Conservation (phyloP, 108 stramenopile genomes). For the Cyclotella atomus region DNA sequence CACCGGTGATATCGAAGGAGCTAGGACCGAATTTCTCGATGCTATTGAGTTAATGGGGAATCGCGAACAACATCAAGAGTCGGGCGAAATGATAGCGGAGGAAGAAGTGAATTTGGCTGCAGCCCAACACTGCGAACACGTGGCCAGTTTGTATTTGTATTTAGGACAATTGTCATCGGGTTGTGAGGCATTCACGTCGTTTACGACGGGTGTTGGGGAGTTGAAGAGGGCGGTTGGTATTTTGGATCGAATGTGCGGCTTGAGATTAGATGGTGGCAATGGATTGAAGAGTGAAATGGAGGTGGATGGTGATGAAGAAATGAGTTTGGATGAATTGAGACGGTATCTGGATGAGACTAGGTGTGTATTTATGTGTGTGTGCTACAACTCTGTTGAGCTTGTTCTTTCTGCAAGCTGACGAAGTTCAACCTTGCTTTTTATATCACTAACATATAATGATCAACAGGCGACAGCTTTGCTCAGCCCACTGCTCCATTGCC, state of each 20-base stretch:
- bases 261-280: slow-evolving; percentile 7
- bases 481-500: slow-evolving; percentile 79
- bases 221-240: slow-evolving; percentile 50
- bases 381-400: no score
- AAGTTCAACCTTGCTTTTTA: no score
- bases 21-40: slow-evolving; percentile 63
- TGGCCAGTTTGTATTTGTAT: slow-evolving; percentile 73
- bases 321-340: slow-evolving; percentile 13
- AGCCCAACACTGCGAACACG: slow-evolving; percentile 45
- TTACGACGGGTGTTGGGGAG: slow-evolving; percentile 59
- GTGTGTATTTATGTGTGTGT: no score
- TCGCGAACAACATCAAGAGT: background rate
- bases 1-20: slow-evolving; percentile 70
- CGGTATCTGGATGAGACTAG: slow-evolving; percentile 42
- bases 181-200: slow-evolving; percentile 70
- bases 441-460: background rate
- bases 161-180: slow-evolving; percentile 77
- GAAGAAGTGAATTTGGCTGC: slow-evolving; percentile 5
- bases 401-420: no score
- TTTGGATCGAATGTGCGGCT: slow-evolving; percentile 15
- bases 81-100: background rate
- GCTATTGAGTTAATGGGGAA: slow-evolving; percentile 58
- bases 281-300: slow-evolving; percentile 13
- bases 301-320: slow-evolving; percentile 28
- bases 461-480: slow-evolving; percentile 67